These are phyloP conservation scores for Xylaria multiplex DNA, from an alignment of 2,329 filamentous ascomycete genomes.

Conservation along the genomic window DNA sequence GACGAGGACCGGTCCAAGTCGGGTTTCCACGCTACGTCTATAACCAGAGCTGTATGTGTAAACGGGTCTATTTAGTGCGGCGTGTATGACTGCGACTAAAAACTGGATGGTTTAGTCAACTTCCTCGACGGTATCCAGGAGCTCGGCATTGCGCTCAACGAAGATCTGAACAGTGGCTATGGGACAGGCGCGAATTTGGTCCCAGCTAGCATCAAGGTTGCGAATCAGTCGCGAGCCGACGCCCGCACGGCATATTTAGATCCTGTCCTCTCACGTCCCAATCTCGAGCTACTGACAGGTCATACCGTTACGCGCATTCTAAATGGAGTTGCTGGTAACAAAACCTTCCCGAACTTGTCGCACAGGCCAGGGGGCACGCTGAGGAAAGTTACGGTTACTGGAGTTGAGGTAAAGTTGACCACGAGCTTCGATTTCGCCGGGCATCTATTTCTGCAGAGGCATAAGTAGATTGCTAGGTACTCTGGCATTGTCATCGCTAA, in stretches of 20 bases:
- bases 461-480: neutral
- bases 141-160: conserved; percentile 51
- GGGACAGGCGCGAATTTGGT: conserved; percentile 51
- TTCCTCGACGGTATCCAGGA: conserved; percentile 53
- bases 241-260: conserved; percentile 55
- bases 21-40: conserved; percentile 54
- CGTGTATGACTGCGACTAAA: neutral
- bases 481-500: conserved; percentile 3
- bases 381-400: conserved; percentile 42
- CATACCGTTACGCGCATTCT: conserved; percentile 54
- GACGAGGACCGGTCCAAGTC: conserved; percentile 51
- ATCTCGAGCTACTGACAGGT: conserved; percentile 53
- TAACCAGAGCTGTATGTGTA: conserved; percentile 51
- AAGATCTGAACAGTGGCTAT: conserved; percentile 52
- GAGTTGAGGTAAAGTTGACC: conserved; percentile 52
- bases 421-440: neutral
- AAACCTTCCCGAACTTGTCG: conserved; percentile 29
- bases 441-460: neutral
- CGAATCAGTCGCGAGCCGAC: conserved; percentile 55
- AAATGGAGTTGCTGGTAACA: conserved; percentile 40
- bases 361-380: conserved; percentile 20
- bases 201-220: conserved; percentile 52
- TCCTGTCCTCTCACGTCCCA: conserved; percentile 49
- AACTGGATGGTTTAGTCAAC: conserved; percentile 46
- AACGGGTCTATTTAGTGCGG: no score